These are phyloP conservation scores for Actinidia polygama DNA, from an alignment of 179 eudicot species.

Conservation along the genomic window DNA sequence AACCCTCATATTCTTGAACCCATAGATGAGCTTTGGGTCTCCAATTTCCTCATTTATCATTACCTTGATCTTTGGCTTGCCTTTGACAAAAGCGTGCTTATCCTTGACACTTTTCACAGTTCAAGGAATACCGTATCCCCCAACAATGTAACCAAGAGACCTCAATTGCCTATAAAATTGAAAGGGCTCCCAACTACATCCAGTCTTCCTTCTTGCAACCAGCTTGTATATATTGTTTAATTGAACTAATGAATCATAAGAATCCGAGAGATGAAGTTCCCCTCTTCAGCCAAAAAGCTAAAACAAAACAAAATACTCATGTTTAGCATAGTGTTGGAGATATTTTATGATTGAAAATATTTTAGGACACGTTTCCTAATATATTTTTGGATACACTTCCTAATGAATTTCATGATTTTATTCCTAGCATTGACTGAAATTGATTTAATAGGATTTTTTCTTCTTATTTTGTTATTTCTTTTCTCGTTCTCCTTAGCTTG, in stretches of 20 bases:
- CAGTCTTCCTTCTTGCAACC: slow-evolving; percentile 55
- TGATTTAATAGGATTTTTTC: too few species aligned
- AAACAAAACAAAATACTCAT: slow-evolving; percentile 6
- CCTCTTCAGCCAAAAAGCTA: slow-evolving; percentile 84
- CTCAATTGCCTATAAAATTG: slow-evolving; percentile 78
- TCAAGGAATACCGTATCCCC: slow-evolving; percentile 69
- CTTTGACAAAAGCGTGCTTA: slow-evolving; percentile 26
- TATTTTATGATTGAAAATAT: too few species aligned
- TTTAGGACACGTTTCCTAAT: too few species aligned
- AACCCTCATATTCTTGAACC: slow-evolving; percentile 50
- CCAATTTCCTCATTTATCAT: slow-evolving; percentile 16
- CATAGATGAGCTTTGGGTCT: slow-evolving; percentile 29
- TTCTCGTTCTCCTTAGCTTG: too few species aligned
- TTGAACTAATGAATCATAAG: slow-evolving; percentile 40
- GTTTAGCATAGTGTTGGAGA: too few species aligned
- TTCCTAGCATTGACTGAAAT: too few species aligned
- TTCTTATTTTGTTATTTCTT: too few species aligned
- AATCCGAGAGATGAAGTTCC: slow-evolving; percentile 63
- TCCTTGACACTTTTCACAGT: slow-evolving; percentile 49
- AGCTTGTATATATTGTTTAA: slow-evolving; percentile 57
- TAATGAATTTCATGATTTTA: too few species aligned
- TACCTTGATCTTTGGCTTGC: slow-evolving; percentile 18
- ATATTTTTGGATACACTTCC: too few species aligned
- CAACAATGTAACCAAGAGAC: slow-evolving; percentile 83
- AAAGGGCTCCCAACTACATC: slow-evolving; percentile 80